phyloP scores from a whole-genome alignment of 1,139 yeast genomes.

The Nakaseomyces kungkrabaensis region DNA sequence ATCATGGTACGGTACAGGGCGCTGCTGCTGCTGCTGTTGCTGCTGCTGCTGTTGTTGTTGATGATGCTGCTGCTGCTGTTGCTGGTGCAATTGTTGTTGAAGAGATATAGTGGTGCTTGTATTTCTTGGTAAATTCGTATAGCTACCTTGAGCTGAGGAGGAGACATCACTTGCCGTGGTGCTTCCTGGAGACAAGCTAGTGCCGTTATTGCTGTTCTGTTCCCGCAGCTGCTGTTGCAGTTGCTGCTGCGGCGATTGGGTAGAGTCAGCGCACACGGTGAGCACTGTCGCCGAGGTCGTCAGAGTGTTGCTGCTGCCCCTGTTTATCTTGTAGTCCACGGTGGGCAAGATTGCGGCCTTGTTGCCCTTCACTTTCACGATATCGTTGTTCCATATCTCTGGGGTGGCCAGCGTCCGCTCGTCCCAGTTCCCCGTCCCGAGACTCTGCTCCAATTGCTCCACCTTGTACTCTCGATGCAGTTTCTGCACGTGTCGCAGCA shows the following conservation, averaged over 20 bases:
- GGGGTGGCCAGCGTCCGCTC: slow-evolving; percentile 1
- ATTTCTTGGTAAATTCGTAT: neutral
- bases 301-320: neutral
- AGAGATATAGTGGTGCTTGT: no score
- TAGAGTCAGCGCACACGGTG: neutral
- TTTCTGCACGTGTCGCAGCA: slow-evolving; percentile 88
- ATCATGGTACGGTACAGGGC: slow-evolving; percentile 1
- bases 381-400: slow-evolving; percentile 16
- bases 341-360: slow-evolving; percentile 31
- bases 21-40: neutral
- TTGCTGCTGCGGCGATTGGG: neutral
- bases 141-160: neutral
- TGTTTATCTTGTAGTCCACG: neutral
- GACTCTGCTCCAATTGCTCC: slow-evolving; percentile 6
- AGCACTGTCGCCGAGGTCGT: neutral
- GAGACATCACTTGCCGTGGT: neutral
- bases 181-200: neutral
- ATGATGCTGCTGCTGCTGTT: neutral
- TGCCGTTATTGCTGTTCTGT: neutral
- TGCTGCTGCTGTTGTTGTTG: neutral
- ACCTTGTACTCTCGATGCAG: slow-evolving; percentile 39
- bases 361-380: slow-evolving; percentile 32
- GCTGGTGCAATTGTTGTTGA: neutral
- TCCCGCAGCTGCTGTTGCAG: neutral
- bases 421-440: slow-evolving; percentile 7